A percentile compares a stretch with the other conserved stretches of the same genome.
Evolutionary conservation across 805 yeast species (phyloP).

Genomic region (Metschnikowia peoriensis): DNA sequence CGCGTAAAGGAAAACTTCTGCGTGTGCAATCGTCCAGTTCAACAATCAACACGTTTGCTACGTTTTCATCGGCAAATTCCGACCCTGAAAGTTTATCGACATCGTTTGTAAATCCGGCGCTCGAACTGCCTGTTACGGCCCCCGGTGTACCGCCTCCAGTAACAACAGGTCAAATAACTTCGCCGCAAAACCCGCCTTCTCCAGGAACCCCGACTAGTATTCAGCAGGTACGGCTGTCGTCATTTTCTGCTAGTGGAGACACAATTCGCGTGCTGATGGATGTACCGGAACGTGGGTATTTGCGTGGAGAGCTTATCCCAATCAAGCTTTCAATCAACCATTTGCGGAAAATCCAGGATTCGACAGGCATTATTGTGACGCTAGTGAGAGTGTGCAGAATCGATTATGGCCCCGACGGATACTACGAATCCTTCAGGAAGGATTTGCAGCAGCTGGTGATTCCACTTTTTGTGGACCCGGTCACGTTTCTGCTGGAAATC

Average conservation of each 20-base stretch:
- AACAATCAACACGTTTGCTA: slow-evolving; percentile 31
- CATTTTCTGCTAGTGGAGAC: slow-evolving; percentile 15
- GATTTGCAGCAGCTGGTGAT: slow-evolving; percentile 76
- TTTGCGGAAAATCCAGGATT: slow-evolving; percentile 63
- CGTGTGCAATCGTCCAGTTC: slow-evolving; percentile 37
- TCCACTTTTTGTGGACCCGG: slow-evolving; percentile 78
- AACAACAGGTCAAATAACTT: background rate
- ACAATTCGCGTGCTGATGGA: slow-evolving; percentile 37
- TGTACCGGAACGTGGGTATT: slow-evolving; percentile 61
- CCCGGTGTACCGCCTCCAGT: background rate
- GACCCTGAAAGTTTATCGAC: slow-evolving; percentile 17
- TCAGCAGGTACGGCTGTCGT: background rate
- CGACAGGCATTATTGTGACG: slow-evolving; percentile 75
- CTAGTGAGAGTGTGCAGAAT: slow-evolving; percentile 74
- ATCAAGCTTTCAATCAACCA: slow-evolving; percentile 66
- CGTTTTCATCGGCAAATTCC: slow-evolving; percentile 33
- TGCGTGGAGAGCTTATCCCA: slow-evolving; percentile 79
- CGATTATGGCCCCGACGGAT: slow-evolving; percentile 55
- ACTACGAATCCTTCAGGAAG: slow-evolving; percentile 73
- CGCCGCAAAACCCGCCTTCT: slow-evolving; percentile 5
- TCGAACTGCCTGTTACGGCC: background rate
- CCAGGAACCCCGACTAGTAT: background rate
- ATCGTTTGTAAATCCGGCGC: background rate
- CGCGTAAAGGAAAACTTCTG: slow-evolving; percentile 31
- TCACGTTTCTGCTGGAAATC: slow-evolving; percentile 52